Evolutionary conservation across 2,329 filamentous ascomycete species (phyloP).

Genomic region (Exophiala viscosa): DNA sequence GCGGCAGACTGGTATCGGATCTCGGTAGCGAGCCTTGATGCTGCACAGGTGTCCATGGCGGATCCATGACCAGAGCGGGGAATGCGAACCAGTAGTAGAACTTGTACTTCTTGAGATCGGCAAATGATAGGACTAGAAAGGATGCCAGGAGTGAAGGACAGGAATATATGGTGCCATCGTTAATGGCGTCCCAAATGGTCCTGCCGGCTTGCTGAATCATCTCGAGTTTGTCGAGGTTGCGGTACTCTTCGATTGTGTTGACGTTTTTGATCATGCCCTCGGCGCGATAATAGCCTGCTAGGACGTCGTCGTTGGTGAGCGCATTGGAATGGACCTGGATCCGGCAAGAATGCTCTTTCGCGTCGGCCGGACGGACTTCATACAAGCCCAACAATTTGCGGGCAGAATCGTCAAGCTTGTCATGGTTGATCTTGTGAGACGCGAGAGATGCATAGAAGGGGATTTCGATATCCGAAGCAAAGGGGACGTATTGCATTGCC

Average conservation of each 20-base stretch:
- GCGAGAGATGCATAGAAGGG: conserved; percentile 94
- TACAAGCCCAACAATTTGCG: conserved; percentile 84
- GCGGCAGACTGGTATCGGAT: conserved; percentile 13
- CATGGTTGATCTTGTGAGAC: conserved; percentile 89
- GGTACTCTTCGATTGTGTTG: conserved; percentile 93
- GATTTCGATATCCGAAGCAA: conserved; percentile 89
- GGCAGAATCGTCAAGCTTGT: conserved; percentile 92
- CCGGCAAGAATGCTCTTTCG: conserved; percentile 72
- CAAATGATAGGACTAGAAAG: conserved; percentile 85
- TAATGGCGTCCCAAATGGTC: conserved; percentile 97
- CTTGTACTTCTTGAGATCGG: conserved; percentile 94
- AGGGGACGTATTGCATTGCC: conserved; percentile 74
- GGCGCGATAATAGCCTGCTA: conserved; percentile 70
- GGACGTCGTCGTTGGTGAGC: conserved; percentile 73
- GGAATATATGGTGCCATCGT: conserved; percentile 93
- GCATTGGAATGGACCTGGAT: conserved; percentile 90
- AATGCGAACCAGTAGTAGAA: conserved; percentile 99
- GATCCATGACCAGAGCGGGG: conserved; percentile 85
- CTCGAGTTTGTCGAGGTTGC: conserved; percentile 71
- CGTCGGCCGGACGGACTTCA: conserved; percentile 69
- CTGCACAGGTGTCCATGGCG: conserved; percentile 65
- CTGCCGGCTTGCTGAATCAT: conserved; percentile 75
- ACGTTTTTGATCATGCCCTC: conserved; percentile 95
- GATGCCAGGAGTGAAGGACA: conserved; percentile 86
- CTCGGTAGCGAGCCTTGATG: conserved; percentile 24